Evolutionary conservation across 1,284 basidiomycete species (phyloP).

Genomic region (Sphagnurus paluster): DNA sequence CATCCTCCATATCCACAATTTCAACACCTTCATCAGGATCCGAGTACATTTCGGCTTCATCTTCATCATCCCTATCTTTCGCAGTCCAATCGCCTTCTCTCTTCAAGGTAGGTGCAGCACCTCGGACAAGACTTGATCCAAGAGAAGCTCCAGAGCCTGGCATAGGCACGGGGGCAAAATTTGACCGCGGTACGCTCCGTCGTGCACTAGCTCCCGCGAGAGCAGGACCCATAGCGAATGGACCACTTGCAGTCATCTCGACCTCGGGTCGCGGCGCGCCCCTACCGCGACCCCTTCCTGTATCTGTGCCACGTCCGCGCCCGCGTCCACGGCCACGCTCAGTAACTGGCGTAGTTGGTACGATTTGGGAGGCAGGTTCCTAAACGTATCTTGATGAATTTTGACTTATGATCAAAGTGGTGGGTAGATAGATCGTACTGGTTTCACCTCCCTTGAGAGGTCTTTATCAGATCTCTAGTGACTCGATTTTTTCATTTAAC

Average conservation of each 20-base stretch:
- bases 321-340: slow-evolving; percentile 49
- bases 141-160: slow-evolving; percentile 39
- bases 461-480: slow-evolving; percentile 1
- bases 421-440: slow-evolving; percentile 33
- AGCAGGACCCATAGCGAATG: slow-evolving; percentile 81
- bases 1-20: slow-evolving; percentile 85
- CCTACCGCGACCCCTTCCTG: slow-evolving; percentile 50
- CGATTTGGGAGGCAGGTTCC: slow-evolving; percentile 48
- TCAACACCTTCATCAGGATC: slow-evolving; percentile 87
- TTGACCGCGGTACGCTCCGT: slow-evolving; percentile 51
- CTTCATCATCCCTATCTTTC: slow-evolving; percentile 35
- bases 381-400: no score
- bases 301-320: no score
- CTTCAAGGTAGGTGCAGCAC: slow-evolving; percentile 34
- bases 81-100: slow-evolving; percentile 35
- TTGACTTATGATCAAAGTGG: no score
- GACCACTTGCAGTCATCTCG: slow-evolving; percentile 82
- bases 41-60: slow-evolving; percentile 75
- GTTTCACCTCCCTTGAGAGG: slow-evolving; percentile 41
- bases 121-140: slow-evolving; percentile 45
- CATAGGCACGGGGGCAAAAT: slow-evolving; percentile 46
- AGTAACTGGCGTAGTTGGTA: slow-evolving; percentile 29
- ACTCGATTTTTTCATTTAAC: no score
- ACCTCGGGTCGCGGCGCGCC: slow-evolving; percentile 48
- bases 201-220: slow-evolving; percentile 55